Evolutionary conservation across 768 basidiomycete species (phyloP).

Genomic region (Hypsizygus marmoreus): DNA sequence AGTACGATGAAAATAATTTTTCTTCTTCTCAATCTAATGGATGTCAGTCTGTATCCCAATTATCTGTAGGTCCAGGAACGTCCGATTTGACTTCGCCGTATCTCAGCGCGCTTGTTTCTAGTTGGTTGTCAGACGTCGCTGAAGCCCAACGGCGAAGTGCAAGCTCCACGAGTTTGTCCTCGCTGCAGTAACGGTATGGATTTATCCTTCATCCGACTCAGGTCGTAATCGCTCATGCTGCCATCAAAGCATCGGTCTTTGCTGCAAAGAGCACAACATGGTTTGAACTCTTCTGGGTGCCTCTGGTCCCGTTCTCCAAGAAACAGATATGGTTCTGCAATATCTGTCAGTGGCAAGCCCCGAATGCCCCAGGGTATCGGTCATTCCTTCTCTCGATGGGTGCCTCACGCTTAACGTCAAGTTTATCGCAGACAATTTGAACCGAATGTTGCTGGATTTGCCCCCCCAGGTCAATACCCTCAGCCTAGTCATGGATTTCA

Average conservation of each 20-base stretch:
- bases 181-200: conserved; percentile 70
- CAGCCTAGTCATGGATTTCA: conserved; percentile 25
- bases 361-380: conserved; percentile 49
- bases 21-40: neutral
- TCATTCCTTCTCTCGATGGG: neutral
- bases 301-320: conserved; percentile 63
- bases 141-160: conserved; percentile 54
- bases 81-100: neutral
- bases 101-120: conserved; percentile 28
- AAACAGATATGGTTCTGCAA: conserved; percentile 70
- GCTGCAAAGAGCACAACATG: conserved; percentile 66
- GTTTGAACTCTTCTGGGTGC: conserved; percentile 80
- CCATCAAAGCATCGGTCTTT: conserved; percentile 55
- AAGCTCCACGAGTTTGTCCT: conserved; percentile 58
- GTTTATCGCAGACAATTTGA: conserved; percentile 30
- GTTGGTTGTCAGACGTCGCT: conserved; percentile 69
- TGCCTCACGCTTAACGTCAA: neutral
- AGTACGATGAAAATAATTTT: neutral
- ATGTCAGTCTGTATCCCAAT: conserved; percentile 54
- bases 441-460: conserved; percentile 29
- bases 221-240: conserved; percentile 2
- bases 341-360: conserved; percentile 68
- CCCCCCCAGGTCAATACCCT: conserved; percentile 19
- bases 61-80: conserved; percentile 36
- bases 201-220: conserved; percentile 6